Conservation (phyloP, 2,329 filamentous ascomycete genomes). For the Fusarium keratoplasticum region DNA sequence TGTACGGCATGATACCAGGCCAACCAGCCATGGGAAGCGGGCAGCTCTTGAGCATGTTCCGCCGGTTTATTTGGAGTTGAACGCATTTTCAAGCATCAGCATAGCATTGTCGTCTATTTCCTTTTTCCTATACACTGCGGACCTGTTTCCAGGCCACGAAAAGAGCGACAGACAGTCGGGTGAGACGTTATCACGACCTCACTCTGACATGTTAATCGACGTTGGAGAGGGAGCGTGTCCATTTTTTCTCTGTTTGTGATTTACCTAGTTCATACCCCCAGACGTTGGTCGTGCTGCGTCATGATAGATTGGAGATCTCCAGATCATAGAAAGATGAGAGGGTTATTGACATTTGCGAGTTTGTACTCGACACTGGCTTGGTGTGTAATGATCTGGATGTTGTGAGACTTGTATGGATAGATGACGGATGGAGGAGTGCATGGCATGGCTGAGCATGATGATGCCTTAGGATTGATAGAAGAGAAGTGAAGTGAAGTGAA, state of each 20-base stretch:
- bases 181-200: neutral
- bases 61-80: constrained; percentile 24
- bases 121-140: neutral
- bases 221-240: neutral
- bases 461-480: constrained; percentile 26
- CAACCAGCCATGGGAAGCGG: constrained; percentile 30
- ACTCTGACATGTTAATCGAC: constrained; percentile 1
- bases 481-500: constrained; percentile 13
- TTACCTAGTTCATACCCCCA: constrained; percentile 23
- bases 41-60: constrained; percentile 11
- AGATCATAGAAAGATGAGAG: constrained; percentile 25
- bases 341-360: neutral
- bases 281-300: constrained; percentile 22
- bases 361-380: constrained; percentile 2
- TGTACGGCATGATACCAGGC: constrained; percentile 42
- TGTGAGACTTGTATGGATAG: neutral
- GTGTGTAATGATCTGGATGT: neutral
- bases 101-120: constrained; percentile 23
- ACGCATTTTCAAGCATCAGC: constrained; percentile 24
- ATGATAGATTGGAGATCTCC: constrained; percentile 38
- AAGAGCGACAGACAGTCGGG: neutral
- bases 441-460: constrained; percentile 11
- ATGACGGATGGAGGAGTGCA: neutral
- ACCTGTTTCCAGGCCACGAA: neutral
- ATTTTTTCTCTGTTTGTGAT: constrained; percentile 1